Percentiles rank a stretch among this genome's conserved stretches.
Evolutionary conservation across 495 filamentous ascomycete genomes (phyloP).

Genomic region (Aeminium ludgeri): DNA sequence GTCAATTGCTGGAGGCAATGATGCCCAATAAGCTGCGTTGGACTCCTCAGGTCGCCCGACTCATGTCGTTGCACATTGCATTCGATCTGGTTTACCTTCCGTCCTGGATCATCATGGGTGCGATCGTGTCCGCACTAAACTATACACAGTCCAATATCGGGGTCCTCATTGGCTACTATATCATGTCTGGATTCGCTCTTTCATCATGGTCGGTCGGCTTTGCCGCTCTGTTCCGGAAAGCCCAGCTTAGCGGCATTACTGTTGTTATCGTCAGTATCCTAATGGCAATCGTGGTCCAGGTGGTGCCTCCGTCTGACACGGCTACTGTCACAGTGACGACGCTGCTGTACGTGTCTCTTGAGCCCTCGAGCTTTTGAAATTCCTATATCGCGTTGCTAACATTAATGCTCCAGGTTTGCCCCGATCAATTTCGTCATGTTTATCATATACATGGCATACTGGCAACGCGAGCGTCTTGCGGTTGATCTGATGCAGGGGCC

Average conservation of each 20-base stretch:
- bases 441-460: constrained; percentile 26
- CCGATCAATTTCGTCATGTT: constrained; percentile 27
- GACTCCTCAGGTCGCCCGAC: constrained; percentile 24
- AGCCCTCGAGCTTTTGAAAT: no score
- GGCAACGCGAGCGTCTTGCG: constrained; percentile 12
- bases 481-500: constrained; percentile 20
- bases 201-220: constrained; percentile 28
- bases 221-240: constrained; percentile 30
- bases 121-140: constrained; percentile 24
- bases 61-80: constrained; percentile 23
- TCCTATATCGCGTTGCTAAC: no score
- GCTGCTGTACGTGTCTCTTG: no score
- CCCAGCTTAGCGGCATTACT: constrained; percentile 32
- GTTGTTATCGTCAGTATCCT: constrained; percentile 26
- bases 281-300: constrained; percentile 29
- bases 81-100: constrained; percentile 33
- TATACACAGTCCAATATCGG: constrained; percentile 25
- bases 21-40: constrained; percentile 24
- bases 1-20: constrained; percentile 29
- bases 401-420: no score
- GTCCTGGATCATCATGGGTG: constrained; percentile 27
- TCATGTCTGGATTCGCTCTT: constrained; percentile 27
- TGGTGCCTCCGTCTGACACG: constrained; percentile 23
- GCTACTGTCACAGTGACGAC: constrained; percentile 18
- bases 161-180: constrained; percentile 27